Evolutionary conservation across 805 yeast genomes (phyloP).

Genomic region (Ogataea paraovalis): DNA sequence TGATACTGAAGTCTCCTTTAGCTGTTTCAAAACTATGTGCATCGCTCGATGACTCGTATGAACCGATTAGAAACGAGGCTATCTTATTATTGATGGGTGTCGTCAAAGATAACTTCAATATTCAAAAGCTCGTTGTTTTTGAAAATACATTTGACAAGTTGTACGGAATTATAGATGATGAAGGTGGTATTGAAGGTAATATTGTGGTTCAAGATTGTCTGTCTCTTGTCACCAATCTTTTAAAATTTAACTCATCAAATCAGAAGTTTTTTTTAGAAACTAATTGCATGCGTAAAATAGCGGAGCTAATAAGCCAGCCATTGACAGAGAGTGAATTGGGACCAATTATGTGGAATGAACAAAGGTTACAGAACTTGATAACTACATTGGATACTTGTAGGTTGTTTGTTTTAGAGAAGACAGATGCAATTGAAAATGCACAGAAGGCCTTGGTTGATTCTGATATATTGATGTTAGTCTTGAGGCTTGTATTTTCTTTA

Average conservation of each 20-base stretch:
- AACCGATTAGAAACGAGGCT: conserved; percentile 86
- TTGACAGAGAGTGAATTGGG: conserved; percentile 36
- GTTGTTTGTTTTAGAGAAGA: conserved; percentile 69
- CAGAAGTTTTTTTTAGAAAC: conserved; percentile 88
- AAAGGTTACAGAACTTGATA: conserved; percentile 60
- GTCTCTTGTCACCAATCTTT: conserved; percentile 63
- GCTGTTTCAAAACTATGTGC: conserved; percentile 74
- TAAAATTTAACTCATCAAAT: conserved; percentile 82
- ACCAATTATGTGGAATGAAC: conserved; percentile 72
- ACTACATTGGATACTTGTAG: conserved; percentile 70
- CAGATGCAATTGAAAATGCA: conserved; percentile 54
- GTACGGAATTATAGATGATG: conserved; percentile 75
- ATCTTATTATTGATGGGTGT: conserved; percentile 79
- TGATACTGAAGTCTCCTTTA: conserved; percentile 66
- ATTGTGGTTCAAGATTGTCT: conserved; percentile 89
- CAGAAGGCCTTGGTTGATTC: conserved; percentile 59
- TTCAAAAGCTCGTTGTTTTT: conserved; percentile 91
- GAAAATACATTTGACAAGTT: conserved; percentile 85
- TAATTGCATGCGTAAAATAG: conserved; percentile 65
- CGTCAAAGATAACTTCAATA: conserved; percentile 74
- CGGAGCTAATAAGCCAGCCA: conserved; percentile 60
- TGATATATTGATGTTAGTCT: conserved; percentile 60
- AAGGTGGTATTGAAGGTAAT: conserved; percentile 87
- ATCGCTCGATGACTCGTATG: conserved; percentile 60
- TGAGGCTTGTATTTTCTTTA: conserved; percentile 68